Conservation (phyloP, 1,284 basidiomycete species). For the Pseudozyma pruni region DNA sequence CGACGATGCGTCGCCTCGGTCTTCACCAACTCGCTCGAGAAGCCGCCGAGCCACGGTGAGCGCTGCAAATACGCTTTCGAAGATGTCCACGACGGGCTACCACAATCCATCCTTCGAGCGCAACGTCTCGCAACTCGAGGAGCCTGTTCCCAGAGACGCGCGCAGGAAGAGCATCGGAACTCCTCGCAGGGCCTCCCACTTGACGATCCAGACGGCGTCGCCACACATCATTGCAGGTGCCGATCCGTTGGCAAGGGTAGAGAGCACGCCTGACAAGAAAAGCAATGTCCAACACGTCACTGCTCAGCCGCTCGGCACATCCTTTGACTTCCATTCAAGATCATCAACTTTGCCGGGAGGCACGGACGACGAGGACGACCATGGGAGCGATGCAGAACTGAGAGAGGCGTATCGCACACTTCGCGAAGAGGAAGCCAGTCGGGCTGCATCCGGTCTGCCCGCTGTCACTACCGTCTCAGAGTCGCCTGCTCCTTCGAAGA, state of each 20-base stretch:
- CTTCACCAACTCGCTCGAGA: constrained; percentile 13
- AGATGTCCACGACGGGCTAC: background rate
- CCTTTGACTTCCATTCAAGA: background rate
- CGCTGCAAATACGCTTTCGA: constrained; percentile 10
- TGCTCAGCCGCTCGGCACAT: too few relatives aligned
- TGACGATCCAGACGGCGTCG: background rate
- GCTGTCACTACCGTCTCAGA: background rate
- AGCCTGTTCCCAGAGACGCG: constrained; percentile 1
- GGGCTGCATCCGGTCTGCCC: constrained; percentile 4
- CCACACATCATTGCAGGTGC: background rate
- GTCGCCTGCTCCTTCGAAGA: too few relatives aligned
- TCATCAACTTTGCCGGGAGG: background rate
- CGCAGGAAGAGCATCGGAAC: constrained; percentile 27
- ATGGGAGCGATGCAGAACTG: constrained; percentile 32
- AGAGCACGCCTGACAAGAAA: background rate
- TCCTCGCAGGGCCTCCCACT: constrained; percentile 10
- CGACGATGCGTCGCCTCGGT: constrained; percentile 21
- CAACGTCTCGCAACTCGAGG: background rate
- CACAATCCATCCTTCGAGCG: background rate
- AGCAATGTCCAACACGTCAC: too few relatives aligned
- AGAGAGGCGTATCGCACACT: constrained; percentile 30
- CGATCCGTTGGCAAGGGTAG: constrained; percentile 2
- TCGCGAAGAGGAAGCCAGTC: constrained; percentile 17
- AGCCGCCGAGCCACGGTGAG: constrained; percentile 36
- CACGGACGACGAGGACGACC: constrained; percentile 22